Conservation (phyloP, 2,329 filamentous ascomycete species). For the Ophiosphaerella korrae region DNA sequence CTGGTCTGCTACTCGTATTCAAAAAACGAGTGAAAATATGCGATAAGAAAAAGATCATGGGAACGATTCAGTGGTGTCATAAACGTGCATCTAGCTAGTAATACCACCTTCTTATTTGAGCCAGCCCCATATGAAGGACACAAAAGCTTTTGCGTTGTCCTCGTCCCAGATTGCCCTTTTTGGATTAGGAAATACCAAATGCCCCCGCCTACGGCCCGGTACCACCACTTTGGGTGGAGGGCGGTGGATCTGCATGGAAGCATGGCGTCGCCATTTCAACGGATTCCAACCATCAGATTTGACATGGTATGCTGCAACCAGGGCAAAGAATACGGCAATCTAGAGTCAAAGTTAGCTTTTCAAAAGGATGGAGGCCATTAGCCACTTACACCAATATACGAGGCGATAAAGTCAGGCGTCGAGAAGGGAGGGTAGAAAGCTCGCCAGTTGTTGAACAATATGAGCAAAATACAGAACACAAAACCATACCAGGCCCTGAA, state of each 20-base stretch:
- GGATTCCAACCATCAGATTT: conserved; percentile 35
- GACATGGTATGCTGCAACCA: conserved; percentile 32
- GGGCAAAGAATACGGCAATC: conserved; percentile 28
- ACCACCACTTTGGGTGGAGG: conserved; percentile 34
- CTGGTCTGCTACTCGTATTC: no score
- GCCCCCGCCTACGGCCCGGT: conserved; percentile 27
- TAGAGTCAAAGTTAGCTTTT: background rate
- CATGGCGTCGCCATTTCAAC: conserved; percentile 29
- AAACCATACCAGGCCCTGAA: conserved; percentile 35
- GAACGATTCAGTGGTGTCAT: no score
- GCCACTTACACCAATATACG: conserved; percentile 30
- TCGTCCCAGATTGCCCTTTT: conserved; percentile 29
- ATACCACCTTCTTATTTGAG: conserved; percentile 23
- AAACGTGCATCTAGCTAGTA: background rate
- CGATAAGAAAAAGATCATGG: no score
- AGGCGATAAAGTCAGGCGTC: conserved; percentile 20
- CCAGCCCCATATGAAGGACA: conserved; percentile 33
- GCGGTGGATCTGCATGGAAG: conserved; percentile 35
- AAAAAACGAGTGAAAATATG: no score
- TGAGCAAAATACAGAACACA: conserved; percentile 29
- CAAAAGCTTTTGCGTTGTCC: conserved; percentile 29
- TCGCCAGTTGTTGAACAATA: conserved; percentile 35
- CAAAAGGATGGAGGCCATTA: background rate
- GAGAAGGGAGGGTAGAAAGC: conserved; percentile 25
- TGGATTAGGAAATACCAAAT: conserved; percentile 30